Evolutionary conservation across 176 grass and related monocot species (phyloP).

Genomic region (Tuctoria greenei): DNA sequence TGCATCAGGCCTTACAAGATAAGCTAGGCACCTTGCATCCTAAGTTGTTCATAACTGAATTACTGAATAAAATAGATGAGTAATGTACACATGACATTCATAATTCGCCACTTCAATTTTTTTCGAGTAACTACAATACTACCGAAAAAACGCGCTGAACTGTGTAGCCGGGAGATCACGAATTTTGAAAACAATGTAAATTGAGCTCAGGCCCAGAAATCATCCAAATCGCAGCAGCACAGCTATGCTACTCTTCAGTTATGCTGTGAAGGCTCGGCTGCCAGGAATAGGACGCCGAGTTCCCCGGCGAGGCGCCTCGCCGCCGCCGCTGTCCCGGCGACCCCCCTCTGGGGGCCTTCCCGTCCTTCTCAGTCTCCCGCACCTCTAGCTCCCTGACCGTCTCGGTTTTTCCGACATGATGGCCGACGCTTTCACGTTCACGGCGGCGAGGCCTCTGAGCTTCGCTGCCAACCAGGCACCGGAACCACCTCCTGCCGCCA

Average conservation of each 20-base stretch:
- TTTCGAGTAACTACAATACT: neutral
- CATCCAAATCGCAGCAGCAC: too few relatives aligned
- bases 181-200: neutral
- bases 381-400: neutral
- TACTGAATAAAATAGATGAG: too few relatives aligned
- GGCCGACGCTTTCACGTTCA: neutral
- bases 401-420: neutral
- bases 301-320: conserved; percentile 28
- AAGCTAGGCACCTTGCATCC: too few relatives aligned
- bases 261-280: conserved; percentile 63
- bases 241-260: conserved; percentile 43
- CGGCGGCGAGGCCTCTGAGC: neutral
- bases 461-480: conserved; percentile 8
- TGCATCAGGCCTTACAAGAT: too few relatives aligned
- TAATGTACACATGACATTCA: neutral
- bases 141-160: neutral
- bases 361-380: neutral
- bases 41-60: too few relatives aligned
- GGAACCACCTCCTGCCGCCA: conserved; percentile 27
- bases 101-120: neutral
- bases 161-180: neutral
- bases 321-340: conserved; percentile 14
- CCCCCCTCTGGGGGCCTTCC: neutral
- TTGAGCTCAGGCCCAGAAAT: neutral
- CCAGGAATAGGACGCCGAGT: conserved; percentile 47